These are phyloP conservation scores for Penicillium sumatraense DNA, from an alignment of 2,329 filamentous ascomycete species.

Conservation along the genomic window DNA sequence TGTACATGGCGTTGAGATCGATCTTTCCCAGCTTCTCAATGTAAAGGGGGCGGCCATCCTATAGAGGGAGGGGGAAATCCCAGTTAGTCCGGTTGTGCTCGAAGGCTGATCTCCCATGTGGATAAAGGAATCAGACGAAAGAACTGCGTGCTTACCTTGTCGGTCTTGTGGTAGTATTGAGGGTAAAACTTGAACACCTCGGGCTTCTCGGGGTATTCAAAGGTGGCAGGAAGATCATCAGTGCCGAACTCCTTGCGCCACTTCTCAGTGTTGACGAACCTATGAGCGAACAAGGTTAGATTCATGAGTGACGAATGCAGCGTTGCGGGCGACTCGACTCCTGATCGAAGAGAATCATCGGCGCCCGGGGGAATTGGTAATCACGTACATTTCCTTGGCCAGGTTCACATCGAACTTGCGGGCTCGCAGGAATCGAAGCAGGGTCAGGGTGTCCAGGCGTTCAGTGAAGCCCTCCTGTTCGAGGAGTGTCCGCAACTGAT, in stretches of 20 bases:
- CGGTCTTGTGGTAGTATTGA: slow-evolving; percentile 94
- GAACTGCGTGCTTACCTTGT: slow-evolving; percentile 49
- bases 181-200: slow-evolving; percentile 90
- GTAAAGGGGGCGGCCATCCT: slow-evolving; percentile 97
- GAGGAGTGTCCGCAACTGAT: slow-evolving; percentile 81
- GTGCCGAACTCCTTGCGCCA: slow-evolving; percentile 89
- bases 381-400: slow-evolving; percentile 82
- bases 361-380: neutral
- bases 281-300: slow-evolving; percentile 43
- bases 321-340: neutral
- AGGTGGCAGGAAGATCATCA: slow-evolving; percentile 77
- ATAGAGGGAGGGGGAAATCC: neutral
- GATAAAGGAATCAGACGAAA: neutral
- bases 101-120: neutral
- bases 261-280: slow-evolving; percentile 88
- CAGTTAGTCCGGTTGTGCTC: neutral
- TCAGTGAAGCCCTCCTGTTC: slow-evolving; percentile 82
- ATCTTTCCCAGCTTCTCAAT: slow-evolving; percentile 96
- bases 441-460: slow-evolving; percentile 86
- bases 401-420: slow-evolving; percentile 90
- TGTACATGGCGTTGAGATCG: slow-evolving; percentile 85
- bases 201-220: slow-evolving; percentile 85
- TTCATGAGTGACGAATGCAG: neutral
- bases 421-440: slow-evolving; percentile 91
- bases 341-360: neutral